phyloP scores from a whole-genome alignment of 2,329 filamentous ascomycete species.

The Hypomyces rosellus region DNA sequence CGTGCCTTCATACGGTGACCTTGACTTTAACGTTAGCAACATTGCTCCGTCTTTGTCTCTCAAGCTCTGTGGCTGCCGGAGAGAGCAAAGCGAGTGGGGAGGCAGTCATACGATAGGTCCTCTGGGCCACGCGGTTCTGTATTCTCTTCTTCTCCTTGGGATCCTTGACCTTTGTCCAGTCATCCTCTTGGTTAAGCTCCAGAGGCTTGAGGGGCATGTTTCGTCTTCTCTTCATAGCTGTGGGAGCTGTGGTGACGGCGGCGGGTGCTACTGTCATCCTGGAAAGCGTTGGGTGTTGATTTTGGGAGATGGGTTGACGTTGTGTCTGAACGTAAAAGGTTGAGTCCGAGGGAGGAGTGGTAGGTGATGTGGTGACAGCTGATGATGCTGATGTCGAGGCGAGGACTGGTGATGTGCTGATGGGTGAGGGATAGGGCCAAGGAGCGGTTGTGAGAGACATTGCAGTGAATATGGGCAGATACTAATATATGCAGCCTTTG shows the following conservation, averaged over 20 bases:
- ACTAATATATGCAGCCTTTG: background rate
- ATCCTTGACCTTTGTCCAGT: constrained; percentile 24
- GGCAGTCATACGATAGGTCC: constrained; percentile 24
- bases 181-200: constrained; percentile 19
- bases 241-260: constrained; percentile 2
- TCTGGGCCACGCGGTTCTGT: constrained; percentile 26
- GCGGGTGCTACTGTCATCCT: constrained; percentile 3
- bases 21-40: constrained; percentile 7
- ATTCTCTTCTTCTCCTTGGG: constrained; percentile 27
- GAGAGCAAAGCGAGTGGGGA: background rate
- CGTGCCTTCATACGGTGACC: constrained; percentile 27
- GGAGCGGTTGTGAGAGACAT: constrained; percentile 10
- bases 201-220: constrained; percentile 6
- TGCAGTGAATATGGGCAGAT: background rate
- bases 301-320: background rate
- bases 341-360: constrained; percentile 3
- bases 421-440: constrained; percentile 10
- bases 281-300: background rate
- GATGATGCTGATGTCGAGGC: background rate
- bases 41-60: background rate
- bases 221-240: constrained; percentile 9
- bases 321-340: constrained; percentile 1
- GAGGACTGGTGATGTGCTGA: constrained; percentile 3
- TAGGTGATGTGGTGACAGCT: background rate
- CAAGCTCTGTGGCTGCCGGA: background rate